Conservation (phyloP, 345 rosid genomes). For the Odontarrhena argentea region DNA sequence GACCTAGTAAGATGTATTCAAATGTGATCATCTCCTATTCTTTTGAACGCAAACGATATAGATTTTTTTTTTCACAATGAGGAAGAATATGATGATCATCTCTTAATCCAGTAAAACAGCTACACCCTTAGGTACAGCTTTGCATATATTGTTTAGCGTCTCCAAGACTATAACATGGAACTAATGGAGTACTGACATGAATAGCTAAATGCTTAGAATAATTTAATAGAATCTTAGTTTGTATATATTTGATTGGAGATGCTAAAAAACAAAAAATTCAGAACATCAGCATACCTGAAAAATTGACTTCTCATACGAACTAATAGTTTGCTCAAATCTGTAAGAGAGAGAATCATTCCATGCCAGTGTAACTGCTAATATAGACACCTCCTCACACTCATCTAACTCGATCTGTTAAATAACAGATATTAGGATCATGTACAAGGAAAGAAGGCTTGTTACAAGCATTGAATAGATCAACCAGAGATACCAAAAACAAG, state of each 20-base stretch:
- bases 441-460: slow-evolving; percentile 11
- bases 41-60: not conserved
- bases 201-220: not conserved
- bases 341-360: slow-evolving; percentile 61
- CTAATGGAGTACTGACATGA: not conserved
- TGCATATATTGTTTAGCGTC: slow-evolving; percentile 1
- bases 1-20: not conserved
- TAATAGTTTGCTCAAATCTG: slow-evolving; percentile 61
- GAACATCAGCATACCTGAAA: slow-evolving; percentile 55
- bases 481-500: slow-evolving; percentile 11
- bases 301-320: slow-evolving; percentile 59
- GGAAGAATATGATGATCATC: not conserved
- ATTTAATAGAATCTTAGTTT: not conserved
- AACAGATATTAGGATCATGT: slow-evolving; percentile 7
- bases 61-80: not conserved
- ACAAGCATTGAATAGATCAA: slow-evolving; percentile 18
- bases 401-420: slow-evolving; percentile 78
- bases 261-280: not conserved
- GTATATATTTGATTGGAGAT: not conserved
- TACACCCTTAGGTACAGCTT: not conserved
- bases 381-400: slow-evolving; percentile 63
- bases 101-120: not conserved
- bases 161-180: not conserved
- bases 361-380: slow-evolving; percentile 70
- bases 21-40: not conserved